phyloP scores from a whole-genome alignment of 371 early-diverging fungal species.

The Mortierella sp. region DNA sequence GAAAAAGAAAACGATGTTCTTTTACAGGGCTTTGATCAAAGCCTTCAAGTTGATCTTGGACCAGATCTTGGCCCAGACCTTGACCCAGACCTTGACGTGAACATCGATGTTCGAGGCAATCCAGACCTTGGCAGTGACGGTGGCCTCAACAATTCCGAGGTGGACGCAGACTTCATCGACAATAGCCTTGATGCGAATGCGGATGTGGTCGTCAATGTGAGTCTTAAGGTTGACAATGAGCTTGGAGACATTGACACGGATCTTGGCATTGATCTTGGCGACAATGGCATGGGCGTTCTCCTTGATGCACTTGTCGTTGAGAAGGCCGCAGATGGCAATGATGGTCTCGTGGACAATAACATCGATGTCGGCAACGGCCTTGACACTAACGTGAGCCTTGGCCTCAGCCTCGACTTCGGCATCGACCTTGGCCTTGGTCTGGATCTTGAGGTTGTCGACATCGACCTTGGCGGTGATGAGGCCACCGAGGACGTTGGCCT shows the following conservation, averaged over 20 bases:
- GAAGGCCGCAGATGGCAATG: conserved; percentile 5
- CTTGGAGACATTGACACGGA: background rate
- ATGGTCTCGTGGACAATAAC: conserved; percentile 9
- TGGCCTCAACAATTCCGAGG: conserved; percentile 10
- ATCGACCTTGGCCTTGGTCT: conserved; percentile 5
- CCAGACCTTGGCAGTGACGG: conserved; percentile 4
- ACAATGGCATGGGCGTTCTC: conserved; percentile 11
- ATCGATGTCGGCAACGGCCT: background rate
- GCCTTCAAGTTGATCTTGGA: conserved; percentile 8
- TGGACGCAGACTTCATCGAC: background rate
- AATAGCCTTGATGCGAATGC: conserved; percentile 16
- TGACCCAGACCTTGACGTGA: conserved; percentile 8
- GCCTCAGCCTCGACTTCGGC: conserved; percentile 15
- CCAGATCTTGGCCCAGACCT: conserved; percentile 9
- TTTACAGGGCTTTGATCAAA: conserved; percentile 15
- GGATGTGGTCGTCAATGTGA: conserved; percentile 8
- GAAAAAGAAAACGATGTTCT: background rate
- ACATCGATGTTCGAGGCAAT: conserved; percentile 20
- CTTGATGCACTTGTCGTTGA: conserved; percentile 10
- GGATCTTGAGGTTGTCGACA: background rate
- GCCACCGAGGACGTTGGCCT: conserved; percentile 19
- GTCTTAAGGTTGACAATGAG: conserved; percentile 4
- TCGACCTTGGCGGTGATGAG: conserved; percentile 11
- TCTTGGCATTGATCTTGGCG: conserved; percentile 15
- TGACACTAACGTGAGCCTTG: conserved; percentile 13